Evolutionary conservation across 306 rosid species (phyloP), one percentile per base, ranked within the genome.

Genomic region (Acacia confusa): DNA sequence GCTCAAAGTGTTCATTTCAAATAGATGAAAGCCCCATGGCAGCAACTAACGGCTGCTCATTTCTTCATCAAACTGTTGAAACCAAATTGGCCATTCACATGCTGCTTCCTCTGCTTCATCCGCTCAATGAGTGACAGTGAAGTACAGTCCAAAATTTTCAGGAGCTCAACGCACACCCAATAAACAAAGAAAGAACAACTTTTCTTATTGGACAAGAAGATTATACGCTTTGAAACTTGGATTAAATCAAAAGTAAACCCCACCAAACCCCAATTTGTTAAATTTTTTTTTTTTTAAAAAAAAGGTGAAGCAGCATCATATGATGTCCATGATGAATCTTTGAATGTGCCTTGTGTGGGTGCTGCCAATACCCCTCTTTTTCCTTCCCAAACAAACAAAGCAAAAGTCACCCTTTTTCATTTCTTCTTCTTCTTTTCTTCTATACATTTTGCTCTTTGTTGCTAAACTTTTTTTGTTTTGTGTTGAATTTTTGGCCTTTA

Each of bases 231-330:
- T 72, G 86, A 83, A 76, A 44, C 86, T 43, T 52, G 77, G 70
- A 72, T 47, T 76, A 64, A 77, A 83, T 52, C 50, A 57, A 69
- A 86, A 83, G 87, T 77, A 86, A 80, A 22, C 32, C 53, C 53
- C 30, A 45, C 58, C 14, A 15, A 1, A 5, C 64, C 13, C 45
- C 72, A 28, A 30, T 15, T 47, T 19, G 36, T 17, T 14, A 77
- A n/a, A n/a, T 80, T 3, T 52, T 16, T 38, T 40, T 40, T 9
- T 2, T 2, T 2, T 2, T 10, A 0, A 43, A 25, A 73, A 83
- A 30, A 77, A 69, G 87, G 79, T 61, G 81, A 78, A 43, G 79
- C 81, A 86, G 47, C 72, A 83, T 68, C 82, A 86, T 86, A 76
- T 79, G 84, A 32, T 66, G 50, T 36, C 38, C 82, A 82, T 86